Evolutionary conservation across 305 asterid genomes (phyloP).

Genomic region (Fraxinus sp.): DNA sequence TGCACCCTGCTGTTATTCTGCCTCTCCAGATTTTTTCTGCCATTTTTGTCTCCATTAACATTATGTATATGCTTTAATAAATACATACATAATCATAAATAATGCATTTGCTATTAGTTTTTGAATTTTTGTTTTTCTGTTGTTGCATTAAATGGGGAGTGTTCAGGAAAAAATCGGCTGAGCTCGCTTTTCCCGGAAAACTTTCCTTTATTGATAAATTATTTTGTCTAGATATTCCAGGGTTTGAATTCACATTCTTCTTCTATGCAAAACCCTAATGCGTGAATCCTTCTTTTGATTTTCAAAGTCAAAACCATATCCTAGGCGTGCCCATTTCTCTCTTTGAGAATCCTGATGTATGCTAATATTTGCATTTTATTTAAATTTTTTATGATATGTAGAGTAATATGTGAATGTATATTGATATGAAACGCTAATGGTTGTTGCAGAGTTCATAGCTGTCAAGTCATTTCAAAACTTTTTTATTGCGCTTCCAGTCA

Average conservation of each 20-base stretch:
- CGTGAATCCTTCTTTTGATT: conserved; percentile 19
- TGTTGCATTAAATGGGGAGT: conserved; percentile 42
- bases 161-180: conserved; percentile 35
- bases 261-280: conserved; percentile 10
- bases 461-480: conserved; percentile 45
- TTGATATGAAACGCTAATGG: conserved; percentile 22
- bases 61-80: neutral
- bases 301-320: conserved; percentile 38
- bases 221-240: conserved; percentile 13
- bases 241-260: conserved; percentile 12
- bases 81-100: neutral
- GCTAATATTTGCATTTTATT: neutral
- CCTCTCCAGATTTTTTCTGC: neutral
- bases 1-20: neutral
- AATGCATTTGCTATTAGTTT: conserved; percentile 8
- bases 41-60: neutral
- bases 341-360: neutral
- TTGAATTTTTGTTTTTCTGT: neutral
- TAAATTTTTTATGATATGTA: conserved; percentile 3
- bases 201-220: neutral
- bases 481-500: conserved; percentile 29
- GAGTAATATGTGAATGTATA: neutral
- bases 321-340: neutral
- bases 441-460: conserved; percentile 37
- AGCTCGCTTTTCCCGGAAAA: conserved; percentile 36